These are phyloP conservation scores for Rubus idaeus DNA, from an alignment of 306 rosid genomes.

Conservation along the genomic window DNA sequence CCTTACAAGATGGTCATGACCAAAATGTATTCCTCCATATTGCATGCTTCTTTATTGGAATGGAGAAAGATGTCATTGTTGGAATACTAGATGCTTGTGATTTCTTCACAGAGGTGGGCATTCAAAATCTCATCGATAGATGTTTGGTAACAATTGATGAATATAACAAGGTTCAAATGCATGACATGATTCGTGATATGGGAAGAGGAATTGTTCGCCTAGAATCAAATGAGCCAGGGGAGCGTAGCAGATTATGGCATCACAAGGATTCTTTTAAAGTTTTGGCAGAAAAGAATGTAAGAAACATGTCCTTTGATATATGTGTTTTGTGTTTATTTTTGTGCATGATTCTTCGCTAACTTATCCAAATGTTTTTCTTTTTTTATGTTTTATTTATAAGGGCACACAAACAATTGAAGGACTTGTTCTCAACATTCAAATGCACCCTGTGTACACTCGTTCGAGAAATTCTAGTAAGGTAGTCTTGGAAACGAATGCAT, in stretches of 20 bases:
- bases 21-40: neutral
- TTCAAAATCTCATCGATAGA: neutral
- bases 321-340: neutral
- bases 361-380: neutral
- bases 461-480: neutral
- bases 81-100: neutral
- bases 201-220: neutral
- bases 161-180: neutral
- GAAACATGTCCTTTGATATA: neutral
- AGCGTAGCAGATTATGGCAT: neutral
- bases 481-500: neutral
- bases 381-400: neutral
- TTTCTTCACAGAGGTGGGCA: no score
- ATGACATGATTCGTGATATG: constrained; percentile 9
- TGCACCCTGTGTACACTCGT: neutral
- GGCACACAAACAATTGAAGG: neutral
- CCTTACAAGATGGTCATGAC: constrained; percentile 1
- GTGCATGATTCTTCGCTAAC: neutral
- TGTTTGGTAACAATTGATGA: neutral
- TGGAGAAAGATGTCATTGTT: neutral
- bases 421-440: neutral
- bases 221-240: neutral
- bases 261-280: constrained; percentile 1
- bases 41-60: constrained; percentile 2
- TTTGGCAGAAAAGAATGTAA: neutral